Evolutionary conservation across 176 grass and related monocot genomes (phyloP), one percentile per base, ranked within the genome.

Genomic region (Rhynchospora pubera): DNA sequence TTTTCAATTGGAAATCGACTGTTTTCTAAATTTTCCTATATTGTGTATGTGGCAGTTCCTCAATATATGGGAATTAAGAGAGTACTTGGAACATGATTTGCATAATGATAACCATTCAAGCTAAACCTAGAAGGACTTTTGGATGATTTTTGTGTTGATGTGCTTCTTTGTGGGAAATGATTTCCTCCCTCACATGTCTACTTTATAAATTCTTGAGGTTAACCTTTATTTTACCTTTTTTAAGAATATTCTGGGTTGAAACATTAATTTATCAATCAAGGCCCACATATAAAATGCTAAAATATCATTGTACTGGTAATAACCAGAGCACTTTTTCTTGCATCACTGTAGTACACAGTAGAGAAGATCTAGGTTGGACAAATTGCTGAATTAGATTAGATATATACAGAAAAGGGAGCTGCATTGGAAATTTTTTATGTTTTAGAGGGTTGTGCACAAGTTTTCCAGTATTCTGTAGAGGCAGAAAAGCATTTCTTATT

Each of bases 121-220:
- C 92, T 91, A 83, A 95, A 94, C 77, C 85, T 99, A 83, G 96
- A 99, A 76, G 89, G 96, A 15, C 84, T 95, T 57, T 45, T 99
- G 57, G 92, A 95, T 90, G 96, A 99, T 95, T 99, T 99, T 98
- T 87, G 92, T 99, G 21, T 99, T 99, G 83, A 73, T 99, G 56
- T 98, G 96, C 68, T 98, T 98, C 84, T 98, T 99, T 88, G 96
- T 99, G 89, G 96, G 92, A 30, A 99, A 99, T 84, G 96, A 99
- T 79, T 99, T 99, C 78, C 89, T 93, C 6, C 96, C 96, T 64
- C 96, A 99, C 84, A 99, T 99, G 92, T 91, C 96, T 0, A 99
- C 91, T 77, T 89, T 98, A 83, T 92, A 98, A 69, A 98, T 98
- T 88, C 96, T 92, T 0, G 96, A 99, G 96, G 96, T 99, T 86